Evolutionary conservation across 352 stramenopile genomes (phyloP).

Genomic region (Thraustotheca clavata): DNA sequence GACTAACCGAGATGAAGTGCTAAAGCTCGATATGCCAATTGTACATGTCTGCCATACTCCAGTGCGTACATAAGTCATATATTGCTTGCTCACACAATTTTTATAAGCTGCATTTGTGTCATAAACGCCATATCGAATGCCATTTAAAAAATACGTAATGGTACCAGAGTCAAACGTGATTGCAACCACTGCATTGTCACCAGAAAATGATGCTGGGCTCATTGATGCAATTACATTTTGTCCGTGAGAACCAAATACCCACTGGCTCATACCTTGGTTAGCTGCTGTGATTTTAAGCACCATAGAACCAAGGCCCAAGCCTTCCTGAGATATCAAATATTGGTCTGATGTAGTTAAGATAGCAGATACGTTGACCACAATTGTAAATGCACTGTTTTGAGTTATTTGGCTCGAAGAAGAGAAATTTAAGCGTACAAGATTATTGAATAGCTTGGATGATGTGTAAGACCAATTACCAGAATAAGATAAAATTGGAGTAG

Average conservation of each 20-base stretch:
- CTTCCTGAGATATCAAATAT: constrained; percentile 17
- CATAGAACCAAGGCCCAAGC: neutral
- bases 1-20: neutral
- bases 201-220: neutral
- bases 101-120: constrained; percentile 2
- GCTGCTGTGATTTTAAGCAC: neutral
- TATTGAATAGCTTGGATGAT: neutral
- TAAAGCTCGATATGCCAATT: neutral
- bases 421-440: neutral
- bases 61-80: neutral
- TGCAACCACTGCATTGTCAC: neutral
- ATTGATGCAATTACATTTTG: neutral
- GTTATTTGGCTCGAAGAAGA: neutral
- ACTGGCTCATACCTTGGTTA: neutral
- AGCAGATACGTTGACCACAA: neutral
- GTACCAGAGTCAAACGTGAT: constrained; percentile 10
- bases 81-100: neutral
- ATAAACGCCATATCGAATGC: neutral
- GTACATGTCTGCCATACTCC: neutral
- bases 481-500: neutral
- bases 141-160: constrained; percentile 16
- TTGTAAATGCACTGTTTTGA: neutral
- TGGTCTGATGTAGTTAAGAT: neutral
- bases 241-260: neutral
- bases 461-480: neutral